Evolutionary conservation across 129 eudicot genomes (phyloP).

Genomic region (Deinandra increscens): DNA sequence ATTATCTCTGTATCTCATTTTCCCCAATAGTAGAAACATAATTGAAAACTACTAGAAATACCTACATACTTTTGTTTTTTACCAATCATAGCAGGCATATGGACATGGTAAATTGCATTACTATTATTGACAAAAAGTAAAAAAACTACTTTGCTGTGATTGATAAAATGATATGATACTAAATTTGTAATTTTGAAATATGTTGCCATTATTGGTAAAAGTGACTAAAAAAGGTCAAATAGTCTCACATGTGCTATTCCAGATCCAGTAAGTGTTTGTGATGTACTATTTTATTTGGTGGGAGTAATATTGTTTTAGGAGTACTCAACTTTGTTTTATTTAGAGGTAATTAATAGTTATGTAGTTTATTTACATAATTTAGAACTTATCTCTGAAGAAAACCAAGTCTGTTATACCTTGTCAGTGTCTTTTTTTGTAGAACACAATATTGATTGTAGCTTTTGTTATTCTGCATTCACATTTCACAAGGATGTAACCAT

Average conservation of each 20-base stretch:
- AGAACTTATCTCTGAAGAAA: too few species aligned
- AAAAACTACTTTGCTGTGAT: neutral
- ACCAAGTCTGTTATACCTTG: neutral
- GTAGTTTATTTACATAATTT: neutral
- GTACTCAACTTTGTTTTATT: neutral
- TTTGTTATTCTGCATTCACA: neutral
- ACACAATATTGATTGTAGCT: neutral
- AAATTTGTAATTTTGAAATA: neutral
- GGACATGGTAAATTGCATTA: neutral
- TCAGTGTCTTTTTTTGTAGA: neutral
- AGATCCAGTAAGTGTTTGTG: neutral
- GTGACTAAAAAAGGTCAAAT: neutral
- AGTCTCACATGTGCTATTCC: neutral
- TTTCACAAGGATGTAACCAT: too few species aligned
- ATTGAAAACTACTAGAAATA: neutral
- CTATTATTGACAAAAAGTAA: neutral
- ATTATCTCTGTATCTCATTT: neutral
- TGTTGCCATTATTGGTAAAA: neutral
- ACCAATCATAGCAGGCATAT: neutral
- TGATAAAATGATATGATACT: neutral
- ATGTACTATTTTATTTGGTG: constrained; percentile 6
- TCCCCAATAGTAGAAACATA: neutral
- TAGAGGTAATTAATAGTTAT: neutral
- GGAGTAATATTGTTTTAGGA: neutral
- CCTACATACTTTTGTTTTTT: neutral